Evolutionary conservation across 768 basidiomycete species (phyloP).

Genomic region (Naematelia encephala): DNA sequence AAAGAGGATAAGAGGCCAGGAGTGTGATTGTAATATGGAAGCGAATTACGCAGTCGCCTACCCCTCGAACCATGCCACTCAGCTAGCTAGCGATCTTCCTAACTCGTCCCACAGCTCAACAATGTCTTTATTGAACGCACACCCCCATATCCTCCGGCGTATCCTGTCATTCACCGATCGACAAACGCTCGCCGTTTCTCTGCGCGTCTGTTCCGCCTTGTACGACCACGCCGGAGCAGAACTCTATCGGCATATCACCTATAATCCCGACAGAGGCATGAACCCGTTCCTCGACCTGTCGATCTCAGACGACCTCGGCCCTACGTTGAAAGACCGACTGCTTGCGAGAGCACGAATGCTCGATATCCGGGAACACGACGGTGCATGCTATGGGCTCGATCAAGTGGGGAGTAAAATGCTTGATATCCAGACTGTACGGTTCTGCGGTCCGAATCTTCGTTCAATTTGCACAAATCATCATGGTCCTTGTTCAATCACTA

Average conservation of each 20-base stretch:
- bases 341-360: neutral
- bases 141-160: slow-evolving; percentile 8
- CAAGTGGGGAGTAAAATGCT: neutral
- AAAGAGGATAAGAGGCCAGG: too few species aligned
- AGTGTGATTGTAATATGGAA: too few species aligned
- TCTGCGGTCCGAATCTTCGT: neutral
- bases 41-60: too few species aligned
- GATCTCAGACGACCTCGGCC: neutral
- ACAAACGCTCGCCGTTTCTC: slow-evolving; percentile 1
- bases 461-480: neutral
- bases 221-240: slow-evolving; percentile 2
- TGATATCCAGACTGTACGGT: neutral
- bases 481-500: neutral
- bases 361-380: neutral
- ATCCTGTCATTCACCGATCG: slow-evolving; percentile 4
- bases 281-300: slow-evolving; percentile 6
- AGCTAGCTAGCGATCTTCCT: too few species aligned
- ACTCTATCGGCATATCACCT: slow-evolving; percentile 8
- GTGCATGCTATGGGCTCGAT: neutral
- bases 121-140: neutral
- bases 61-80: too few species aligned
- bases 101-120: neutral
- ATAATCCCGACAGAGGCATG: slow-evolving; percentile 2
- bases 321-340: neutral
- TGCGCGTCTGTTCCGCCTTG: slow-evolving; percentile 2